A percentile compares a stretch with the other conserved stretches of the same genome.
phyloP scores from a whole-genome alignment of 2,329 filamentous ascomycete genomes.

The Penicillium frequentans region DNA sequence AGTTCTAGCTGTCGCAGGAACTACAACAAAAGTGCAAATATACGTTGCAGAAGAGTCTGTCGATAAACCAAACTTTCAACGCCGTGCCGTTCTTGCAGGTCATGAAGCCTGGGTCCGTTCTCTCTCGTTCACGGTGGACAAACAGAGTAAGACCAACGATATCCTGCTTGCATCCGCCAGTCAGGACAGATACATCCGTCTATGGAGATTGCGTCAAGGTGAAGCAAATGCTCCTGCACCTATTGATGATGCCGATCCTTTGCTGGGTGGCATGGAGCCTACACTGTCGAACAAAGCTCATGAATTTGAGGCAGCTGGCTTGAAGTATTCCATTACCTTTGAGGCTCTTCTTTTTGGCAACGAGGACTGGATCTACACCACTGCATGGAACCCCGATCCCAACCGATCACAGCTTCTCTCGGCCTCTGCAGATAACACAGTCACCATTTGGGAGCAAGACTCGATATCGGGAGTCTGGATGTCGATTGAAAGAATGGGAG shows the following conservation, averaged over 20 bases:
- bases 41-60: conserved; percentile 59
- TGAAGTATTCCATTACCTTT: conserved; percentile 80
- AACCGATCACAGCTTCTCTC: conserved; percentile 73
- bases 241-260: conserved; percentile 34
- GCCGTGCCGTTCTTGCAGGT: conserved; percentile 76
- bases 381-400: conserved; percentile 65
- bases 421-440: conserved; percentile 90
- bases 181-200: conserved; percentile 93
- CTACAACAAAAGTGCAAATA: conserved; percentile 77
- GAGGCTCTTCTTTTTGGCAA: conserved; percentile 92
- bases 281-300: conserved; percentile 89
- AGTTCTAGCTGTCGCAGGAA: conserved; percentile 82
- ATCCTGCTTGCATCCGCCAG: conserved; percentile 87
- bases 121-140: conserved; percentile 72
- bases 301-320: conserved; percentile 61
- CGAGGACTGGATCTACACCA: conserved; percentile 97
- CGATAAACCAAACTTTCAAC: conserved; percentile 57
- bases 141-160: conserved; percentile 57
- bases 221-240: conserved; percentile 57
- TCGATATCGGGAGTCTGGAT: conserved; percentile 85
- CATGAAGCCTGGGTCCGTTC: conserved; percentile 96
- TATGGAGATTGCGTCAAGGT: conserved; percentile 82
- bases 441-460: conserved; percentile 91
- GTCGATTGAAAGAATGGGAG: conserved; percentile 79
- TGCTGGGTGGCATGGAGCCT: conserved; percentile 54